Evolutionary conservation across 108 stramenopile species (phyloP), one percentile per base, ranked within the genome.

Genomic region (Cyclotella atomus): DNA sequence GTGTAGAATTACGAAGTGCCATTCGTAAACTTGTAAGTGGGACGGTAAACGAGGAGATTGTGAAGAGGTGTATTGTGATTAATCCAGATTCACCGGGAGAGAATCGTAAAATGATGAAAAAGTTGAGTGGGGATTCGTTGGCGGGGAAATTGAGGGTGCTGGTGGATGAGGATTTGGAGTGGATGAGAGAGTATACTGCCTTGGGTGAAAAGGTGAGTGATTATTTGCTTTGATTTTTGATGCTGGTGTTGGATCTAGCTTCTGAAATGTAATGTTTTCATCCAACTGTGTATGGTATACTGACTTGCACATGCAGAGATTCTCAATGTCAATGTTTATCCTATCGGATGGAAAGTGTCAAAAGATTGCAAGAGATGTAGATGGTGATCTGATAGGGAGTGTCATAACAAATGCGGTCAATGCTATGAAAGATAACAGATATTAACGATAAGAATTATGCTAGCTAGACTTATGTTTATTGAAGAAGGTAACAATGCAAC

Each of bases 61-160:
- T 85, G 20, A 47, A 27, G 28, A 72, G 76, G 32, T 61, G 85
- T 56, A 76, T 92, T 14, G 59, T 92, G 3, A 85, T 94, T 54
- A 92, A 92, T 77, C 83, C 93, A 3, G 93, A 94, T 81, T 82
- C 83, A 4, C 91, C 93, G 15, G 81, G 88, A 0, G 89, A 92
- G 71, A 94, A 92, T 75, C 74, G 88, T 30, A 65, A 88, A 36
- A 88, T 77, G 56, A 19, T 90, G 65, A 94, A 90, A 83, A 87
- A 77, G 33, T 76, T 80, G 27, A 53, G 68, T 9, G 71, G 33
- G 56, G 59, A 19, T 25, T 79, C 50, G 24, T 30, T 23, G 43
- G 36, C 53, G 33, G 72, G 65, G 4, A 46, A 38, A 33, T 32
- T 74, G 35, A 50, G 43, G 2, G 66, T 91, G 19, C 85, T 77